Base-by-base conservation (phyloP, 208 protist species). In the Angomonas deanei region DNA sequence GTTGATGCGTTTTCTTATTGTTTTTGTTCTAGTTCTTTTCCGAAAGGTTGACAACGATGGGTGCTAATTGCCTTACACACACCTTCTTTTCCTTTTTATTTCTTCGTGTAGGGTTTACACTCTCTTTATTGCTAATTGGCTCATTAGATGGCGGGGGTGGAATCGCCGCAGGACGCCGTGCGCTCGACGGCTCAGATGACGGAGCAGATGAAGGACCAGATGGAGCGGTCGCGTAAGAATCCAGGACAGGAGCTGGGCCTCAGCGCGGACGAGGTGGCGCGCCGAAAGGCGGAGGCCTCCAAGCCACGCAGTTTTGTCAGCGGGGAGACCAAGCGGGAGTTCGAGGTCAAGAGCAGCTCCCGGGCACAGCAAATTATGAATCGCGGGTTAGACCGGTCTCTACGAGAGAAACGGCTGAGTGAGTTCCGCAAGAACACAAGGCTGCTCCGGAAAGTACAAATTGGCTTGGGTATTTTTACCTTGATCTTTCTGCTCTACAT, bases 321-420 rank as follows among this genome's bases (percentile, higher is more conserved):
- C 33, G 62, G 76, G 0, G 39, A 56, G 1, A 78, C 76, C 0
- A 64, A 66, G 19, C 72, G 76, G 3, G 48, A 46, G 39, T 92
- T 94, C 52, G 83, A 89, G 21, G 85, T 94, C 64, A 87, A 84
- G 66, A 92, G 88, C 71, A 86, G 84, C 17, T 70, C 88, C 11
- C 76, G 88, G 13, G 84, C 88, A 31, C 84, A 92, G 71, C 88
- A 94, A 66, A 88, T 94, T 30, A 84, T 94, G 82, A 84, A 79
- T 46, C 58, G 75, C 15, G 88, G 88, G 15, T 61, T 92, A 17
- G 64, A 80, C 38, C 74, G 70, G 53, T 65, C 54, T n/a, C 80
- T 91, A 70, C 80, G 75, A 2, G 76, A 85, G 64, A 89, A 82
- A 60, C 75, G 84, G 6, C 61, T 81, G 68, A 72, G 57, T 30